Conservation (phyloP, 768 basidiomycete genomes). For the Termitomyces sp. region DNA sequence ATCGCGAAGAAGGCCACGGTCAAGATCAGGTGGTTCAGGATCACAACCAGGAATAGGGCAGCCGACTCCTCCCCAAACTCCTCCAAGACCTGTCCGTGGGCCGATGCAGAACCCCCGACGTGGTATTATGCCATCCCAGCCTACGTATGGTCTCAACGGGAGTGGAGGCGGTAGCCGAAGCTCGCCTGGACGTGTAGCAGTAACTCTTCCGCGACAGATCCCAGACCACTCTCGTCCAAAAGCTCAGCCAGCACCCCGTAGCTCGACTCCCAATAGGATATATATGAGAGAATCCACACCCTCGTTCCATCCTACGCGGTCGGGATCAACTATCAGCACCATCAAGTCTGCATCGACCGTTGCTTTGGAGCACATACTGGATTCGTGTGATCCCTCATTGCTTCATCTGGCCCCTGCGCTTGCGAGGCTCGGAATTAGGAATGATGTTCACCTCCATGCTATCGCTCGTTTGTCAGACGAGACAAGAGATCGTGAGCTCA, state of each 20-base stretch:
- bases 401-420: constrained; percentile 59
- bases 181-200: constrained; percentile 12
- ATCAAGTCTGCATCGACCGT: constrained; percentile 33
- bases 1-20: not conserved
- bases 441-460: constrained; percentile 60
- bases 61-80: constrained; percentile 22
- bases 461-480: constrained; percentile 59
- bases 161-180: not conserved
- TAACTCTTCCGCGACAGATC: constrained; percentile 9
- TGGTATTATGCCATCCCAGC: not conserved
- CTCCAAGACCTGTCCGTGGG: constrained; percentile 10
- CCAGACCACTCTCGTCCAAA: constrained; percentile 6
- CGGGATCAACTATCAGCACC: constrained; percentile 41
- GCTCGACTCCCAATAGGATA: constrained; percentile 19
- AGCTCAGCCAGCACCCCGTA: constrained; percentile 12
- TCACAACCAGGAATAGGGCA: constrained; percentile 13
- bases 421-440: constrained; percentile 54
- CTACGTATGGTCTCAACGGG: not conserved
- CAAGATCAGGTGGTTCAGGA: not conserved
- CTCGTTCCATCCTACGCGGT: constrained; percentile 36
- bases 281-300: constrained; percentile 9
- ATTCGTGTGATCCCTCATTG: constrained; percentile 63
- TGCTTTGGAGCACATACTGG: constrained; percentile 52
- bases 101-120: not conserved
- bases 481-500: constrained; percentile 66